Conservation (phyloP, 139 green algal genomes). For the Asterochloris sp. region DNA sequence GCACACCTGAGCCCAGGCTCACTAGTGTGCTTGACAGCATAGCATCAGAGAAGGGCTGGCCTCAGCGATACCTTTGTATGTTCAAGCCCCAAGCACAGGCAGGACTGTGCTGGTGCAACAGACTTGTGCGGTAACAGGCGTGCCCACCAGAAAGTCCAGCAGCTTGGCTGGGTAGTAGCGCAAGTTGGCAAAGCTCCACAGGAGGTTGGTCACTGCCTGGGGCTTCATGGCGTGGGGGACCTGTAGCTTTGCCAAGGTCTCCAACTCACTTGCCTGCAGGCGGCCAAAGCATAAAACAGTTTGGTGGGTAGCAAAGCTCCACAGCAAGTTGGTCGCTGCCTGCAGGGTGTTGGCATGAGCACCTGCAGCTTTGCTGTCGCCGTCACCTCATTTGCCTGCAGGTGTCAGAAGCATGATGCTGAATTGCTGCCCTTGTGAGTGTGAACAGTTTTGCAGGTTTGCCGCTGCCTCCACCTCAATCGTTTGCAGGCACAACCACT, state of each 20-base stretch:
- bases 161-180: slow-evolving; percentile 39
- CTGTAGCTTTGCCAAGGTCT: neutral
- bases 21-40: too few relatives aligned
- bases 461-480: too few relatives aligned
- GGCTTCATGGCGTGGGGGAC: neutral
- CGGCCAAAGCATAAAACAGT: neutral
- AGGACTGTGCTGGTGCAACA: too few relatives aligned
- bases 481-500: too few relatives aligned
- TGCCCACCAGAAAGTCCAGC: neutral
- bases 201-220: slow-evolving; percentile 10
- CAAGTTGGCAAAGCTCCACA: slow-evolving; percentile 47
- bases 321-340: neutral
- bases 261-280: neutral
- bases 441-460: too few relatives aligned
- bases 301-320: neutral
- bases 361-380: neutral
- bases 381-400: too few relatives aligned
- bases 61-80: too few relatives aligned
- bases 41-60: too few relatives aligned
- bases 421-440: too few relatives aligned
- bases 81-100: too few relatives aligned
- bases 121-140: neutral
- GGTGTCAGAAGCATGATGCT: neutral
- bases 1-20: too few relatives aligned
- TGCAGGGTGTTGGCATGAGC: neutral